A percentile compares a stretch with the other conserved stretches of the same genome.
These are phyloP conservation scores for Boletus fagicola DNA, from an alignment of 768 basidiomycete species.

Conservation along the genomic window DNA sequence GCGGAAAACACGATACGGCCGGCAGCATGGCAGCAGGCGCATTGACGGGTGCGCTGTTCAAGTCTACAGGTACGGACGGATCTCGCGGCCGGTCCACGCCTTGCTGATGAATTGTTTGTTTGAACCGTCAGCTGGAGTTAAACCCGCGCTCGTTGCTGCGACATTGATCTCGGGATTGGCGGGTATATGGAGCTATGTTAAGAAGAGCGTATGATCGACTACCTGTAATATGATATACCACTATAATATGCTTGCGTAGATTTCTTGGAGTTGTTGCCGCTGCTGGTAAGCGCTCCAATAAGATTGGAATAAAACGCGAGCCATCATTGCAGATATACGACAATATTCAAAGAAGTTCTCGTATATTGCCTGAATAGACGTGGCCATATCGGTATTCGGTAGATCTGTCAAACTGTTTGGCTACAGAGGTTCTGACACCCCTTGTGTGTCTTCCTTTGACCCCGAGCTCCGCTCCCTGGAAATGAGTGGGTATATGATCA, in stretches of 20 bases:
- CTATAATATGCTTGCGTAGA: conserved; percentile 49
- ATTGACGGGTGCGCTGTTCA: conserved; percentile 87
- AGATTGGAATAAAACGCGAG: conserved; percentile 15
- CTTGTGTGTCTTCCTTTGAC: conserved; percentile 38
- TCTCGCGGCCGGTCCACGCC: conserved; percentile 33
- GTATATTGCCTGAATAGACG: conserved; percentile 31
- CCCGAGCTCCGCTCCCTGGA: conserved; percentile 42
- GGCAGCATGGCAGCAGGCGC: conserved; percentile 94
- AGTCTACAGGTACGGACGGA: conserved; percentile 79
- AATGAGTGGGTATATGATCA: conserved; percentile 39
- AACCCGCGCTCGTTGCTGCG: conserved; percentile 85
- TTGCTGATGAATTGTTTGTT: conserved; percentile 36
- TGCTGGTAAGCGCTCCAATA: conserved; percentile 32
- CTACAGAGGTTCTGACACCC: conserved; percentile 36
- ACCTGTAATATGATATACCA: conserved; percentile 39
- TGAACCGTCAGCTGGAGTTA: conserved; percentile 76
- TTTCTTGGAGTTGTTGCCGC: conserved; percentile 11
- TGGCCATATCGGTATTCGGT: conserved; percentile 34
- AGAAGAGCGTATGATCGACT: conserved; percentile 74
- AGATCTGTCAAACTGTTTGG: conserved; percentile 37
- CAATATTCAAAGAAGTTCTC: conserved; percentile 31
- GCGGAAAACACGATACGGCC: conserved; percentile 88
- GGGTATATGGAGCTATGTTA: conserved; percentile 93
- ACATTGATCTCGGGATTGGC: conserved; percentile 87
- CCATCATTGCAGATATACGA: conserved; percentile 23